Evolutionary conservation across 306 rosid genomes (phyloP).

Genomic region (Sesbania bispinosa): DNA sequence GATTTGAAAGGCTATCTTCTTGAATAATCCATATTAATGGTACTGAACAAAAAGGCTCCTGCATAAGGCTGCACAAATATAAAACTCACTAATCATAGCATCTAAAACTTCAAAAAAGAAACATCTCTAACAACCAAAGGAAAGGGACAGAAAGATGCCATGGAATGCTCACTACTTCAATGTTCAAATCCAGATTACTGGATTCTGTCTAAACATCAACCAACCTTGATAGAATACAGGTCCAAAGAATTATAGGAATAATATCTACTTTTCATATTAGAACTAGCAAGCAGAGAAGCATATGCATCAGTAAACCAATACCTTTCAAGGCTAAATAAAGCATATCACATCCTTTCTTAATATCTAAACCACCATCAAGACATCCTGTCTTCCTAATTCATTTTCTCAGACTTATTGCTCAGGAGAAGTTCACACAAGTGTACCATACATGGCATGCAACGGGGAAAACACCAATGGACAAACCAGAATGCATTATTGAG

Average conservation of each 20-base stretch:
- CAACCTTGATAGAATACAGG: not conserved
- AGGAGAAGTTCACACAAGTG: not conserved
- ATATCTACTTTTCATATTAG: not conserved
- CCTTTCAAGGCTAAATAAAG: not conserved
- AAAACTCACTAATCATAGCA: conserved; percentile 65
- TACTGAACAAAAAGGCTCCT: conserved; percentile 93
- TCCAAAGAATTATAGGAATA: conserved; percentile 4
- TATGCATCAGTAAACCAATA: not conserved
- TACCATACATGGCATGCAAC: not conserved
- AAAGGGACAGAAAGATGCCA: conserved; percentile 16
- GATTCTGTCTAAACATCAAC: not conserved
- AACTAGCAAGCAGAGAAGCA: not conserved
- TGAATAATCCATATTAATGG: conserved; percentile 95
- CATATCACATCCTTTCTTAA: not conserved
- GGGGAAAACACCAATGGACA: not conserved
- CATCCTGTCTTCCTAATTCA: conserved; percentile 11
- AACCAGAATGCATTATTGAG: not conserved
- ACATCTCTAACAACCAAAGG: conserved; percentile 5
- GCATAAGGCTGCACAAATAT: conserved; percentile 99
- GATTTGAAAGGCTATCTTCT: conserved; percentile 81
- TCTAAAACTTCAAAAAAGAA: conserved; percentile 37
- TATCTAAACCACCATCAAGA: conserved; percentile 20
- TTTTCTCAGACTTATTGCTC: not conserved
- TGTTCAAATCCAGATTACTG: conserved; percentile 9
- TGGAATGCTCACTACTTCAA: not conserved